A percentile compares a stretch with the other conserved stretches of the same genome.
Conservation (phyloP, 768 basidiomycete species). For the Leccinum ochraceum region DNA sequence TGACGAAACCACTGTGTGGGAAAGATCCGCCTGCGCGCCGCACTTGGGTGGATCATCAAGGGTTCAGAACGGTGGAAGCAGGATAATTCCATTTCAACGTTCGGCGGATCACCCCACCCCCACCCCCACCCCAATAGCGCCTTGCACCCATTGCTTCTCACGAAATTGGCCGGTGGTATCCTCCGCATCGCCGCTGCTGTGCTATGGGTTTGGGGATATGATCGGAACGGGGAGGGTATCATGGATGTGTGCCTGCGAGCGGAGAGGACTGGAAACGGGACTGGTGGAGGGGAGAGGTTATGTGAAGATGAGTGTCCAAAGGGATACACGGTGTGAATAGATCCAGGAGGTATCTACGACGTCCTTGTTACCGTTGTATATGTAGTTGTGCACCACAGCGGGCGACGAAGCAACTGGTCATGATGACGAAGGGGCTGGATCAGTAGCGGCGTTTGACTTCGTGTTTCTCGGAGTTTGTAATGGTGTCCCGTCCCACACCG, state of each 20-base stretch:
- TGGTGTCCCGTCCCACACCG: slow-evolving; percentile 55
- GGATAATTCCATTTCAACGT: too few relatives aligned
- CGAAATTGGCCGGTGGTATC: too few relatives aligned
- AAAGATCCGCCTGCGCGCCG: too few relatives aligned
- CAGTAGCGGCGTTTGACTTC: neutral
- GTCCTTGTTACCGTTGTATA: neutral
- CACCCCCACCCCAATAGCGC: too few relatives aligned
- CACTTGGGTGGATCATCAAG: too few relatives aligned
- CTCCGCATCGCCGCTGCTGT: too few relatives aligned
- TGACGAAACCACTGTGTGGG: too few relatives aligned
- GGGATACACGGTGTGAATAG: neutral
- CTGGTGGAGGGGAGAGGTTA: neutral
- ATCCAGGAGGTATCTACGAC: neutral
- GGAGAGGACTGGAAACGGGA: neutral
- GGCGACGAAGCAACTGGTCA: slow-evolving; percentile 1
- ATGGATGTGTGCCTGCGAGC: neutral
- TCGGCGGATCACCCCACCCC: too few relatives aligned
- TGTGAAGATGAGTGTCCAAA: neutral
- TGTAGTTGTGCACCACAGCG: neutral
- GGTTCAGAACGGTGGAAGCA: too few relatives aligned
- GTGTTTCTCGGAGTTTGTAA: slow-evolving; percentile 44
- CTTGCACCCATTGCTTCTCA: too few relatives aligned
- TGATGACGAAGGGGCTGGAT: slow-evolving; percentile 2
- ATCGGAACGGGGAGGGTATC: too few relatives aligned
- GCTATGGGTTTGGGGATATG: too few relatives aligned